These are phyloP conservation scores for Cryoendolithus antarcticus DNA, from an alignment of 2,329 filamentous ascomycete genomes.

Conservation along the genomic window DNA sequence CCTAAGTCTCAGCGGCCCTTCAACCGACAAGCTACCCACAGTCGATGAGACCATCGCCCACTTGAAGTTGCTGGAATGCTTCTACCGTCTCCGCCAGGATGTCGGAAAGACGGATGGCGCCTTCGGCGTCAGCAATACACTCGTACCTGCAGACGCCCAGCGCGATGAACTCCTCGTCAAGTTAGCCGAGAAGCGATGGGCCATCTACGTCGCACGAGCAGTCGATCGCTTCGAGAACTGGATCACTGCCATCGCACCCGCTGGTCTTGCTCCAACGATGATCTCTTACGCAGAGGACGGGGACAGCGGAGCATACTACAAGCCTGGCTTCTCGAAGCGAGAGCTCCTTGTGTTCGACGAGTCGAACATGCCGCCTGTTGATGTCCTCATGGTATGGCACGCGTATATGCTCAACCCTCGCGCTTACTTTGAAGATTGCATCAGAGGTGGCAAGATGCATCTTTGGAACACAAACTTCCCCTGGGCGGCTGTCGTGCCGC, in stretches of 20 bases:
- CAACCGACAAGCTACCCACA: slow-evolving; percentile 25
- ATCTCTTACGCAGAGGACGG: not conserved
- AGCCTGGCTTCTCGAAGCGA: not conserved
- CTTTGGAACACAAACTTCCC: slow-evolving; percentile 54
- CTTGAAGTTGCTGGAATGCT: slow-evolving; percentile 57
- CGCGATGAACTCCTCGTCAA: slow-evolving; percentile 29
- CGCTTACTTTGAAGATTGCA: slow-evolving; percentile 60
- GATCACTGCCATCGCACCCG: slow-evolving; percentile 38
- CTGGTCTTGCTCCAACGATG: slow-evolving; percentile 25
- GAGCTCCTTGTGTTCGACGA: not conserved
- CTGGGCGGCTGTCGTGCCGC: slow-evolving; percentile 46
- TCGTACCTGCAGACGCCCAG: slow-evolving; percentile 16
- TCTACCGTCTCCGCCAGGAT: slow-evolving; percentile 55
- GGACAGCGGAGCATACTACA: not conserved
- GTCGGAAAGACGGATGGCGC: slow-evolving; percentile 55
- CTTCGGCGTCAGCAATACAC: slow-evolving; percentile 43
- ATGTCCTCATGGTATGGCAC: slow-evolving; percentile 72
- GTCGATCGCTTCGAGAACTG: slow-evolving; percentile 56
- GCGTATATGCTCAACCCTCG: slow-evolving; percentile 66
- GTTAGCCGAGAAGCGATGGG: slow-evolving; percentile 62
- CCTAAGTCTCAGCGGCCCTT: slow-evolving; percentile 20
- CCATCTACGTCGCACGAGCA: slow-evolving; percentile 54
- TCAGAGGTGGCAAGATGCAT: slow-evolving; percentile 44
- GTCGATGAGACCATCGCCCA: slow-evolving; percentile 56
- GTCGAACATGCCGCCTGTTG: slow-evolving; percentile 27